Percentiles rank a stretch among this genome's conserved stretches.
Evolutionary conservation across 208 protist genomes (phyloP).

Genomic region (Crithidia fasciculata): DNA sequence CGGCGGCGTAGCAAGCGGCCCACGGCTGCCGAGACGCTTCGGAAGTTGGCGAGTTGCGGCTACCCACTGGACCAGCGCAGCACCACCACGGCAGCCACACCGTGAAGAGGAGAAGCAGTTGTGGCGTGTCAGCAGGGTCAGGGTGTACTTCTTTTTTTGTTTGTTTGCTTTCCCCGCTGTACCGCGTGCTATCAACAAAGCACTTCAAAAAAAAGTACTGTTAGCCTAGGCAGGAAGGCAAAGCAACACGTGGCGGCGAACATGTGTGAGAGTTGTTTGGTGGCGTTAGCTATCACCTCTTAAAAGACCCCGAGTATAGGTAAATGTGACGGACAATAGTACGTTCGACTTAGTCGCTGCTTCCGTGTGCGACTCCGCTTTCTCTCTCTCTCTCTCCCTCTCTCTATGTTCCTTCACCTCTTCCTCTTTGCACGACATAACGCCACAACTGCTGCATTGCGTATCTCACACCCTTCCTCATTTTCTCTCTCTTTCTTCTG

Average conservation of each 20-base stretch:
- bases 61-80: conserved; percentile 27
- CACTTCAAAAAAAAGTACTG: background rate
- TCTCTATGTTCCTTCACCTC: background rate
- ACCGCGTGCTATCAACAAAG: background rate
- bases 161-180: background rate
- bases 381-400: background rate
- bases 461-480: background rate
- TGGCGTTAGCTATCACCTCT: no score
- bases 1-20: background rate
- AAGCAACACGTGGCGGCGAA: no score
- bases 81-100: background rate
- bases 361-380: no score
- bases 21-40: conserved; percentile 35
- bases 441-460: no score
- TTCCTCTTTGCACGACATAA: background rate
- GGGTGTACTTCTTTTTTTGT: background rate
- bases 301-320: no score
- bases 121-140: no score
- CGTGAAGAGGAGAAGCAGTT: background rate
- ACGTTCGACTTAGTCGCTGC: no score
- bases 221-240: no score
- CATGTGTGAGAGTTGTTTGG: no score
- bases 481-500: background rate
- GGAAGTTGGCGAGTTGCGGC: conserved; percentile 33
- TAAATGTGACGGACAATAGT: no score